These are phyloP conservation scores for Beauveria caledonica DNA, from an alignment of 2,329 filamentous ascomycete species.

Conservation along the genomic window DNA sequence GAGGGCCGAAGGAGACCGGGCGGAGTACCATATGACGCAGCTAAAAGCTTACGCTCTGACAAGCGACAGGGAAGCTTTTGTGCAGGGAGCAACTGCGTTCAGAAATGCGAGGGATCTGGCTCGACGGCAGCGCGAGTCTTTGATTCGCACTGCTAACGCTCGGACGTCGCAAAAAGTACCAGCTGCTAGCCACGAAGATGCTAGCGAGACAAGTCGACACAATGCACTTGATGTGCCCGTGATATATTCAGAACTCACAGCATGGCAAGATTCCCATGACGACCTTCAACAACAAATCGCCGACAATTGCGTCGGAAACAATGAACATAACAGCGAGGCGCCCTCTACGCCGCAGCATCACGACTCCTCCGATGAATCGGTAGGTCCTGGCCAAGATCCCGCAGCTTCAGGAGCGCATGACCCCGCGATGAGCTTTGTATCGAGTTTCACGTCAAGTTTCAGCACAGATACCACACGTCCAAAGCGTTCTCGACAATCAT, in stretches of 20 bases:
- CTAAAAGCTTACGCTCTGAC: constrained; percentile 23
- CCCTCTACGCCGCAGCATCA: background rate
- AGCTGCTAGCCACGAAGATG: no score
- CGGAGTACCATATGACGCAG: constrained; percentile 34
- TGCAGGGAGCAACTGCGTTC: constrained; percentile 27
- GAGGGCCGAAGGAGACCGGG: constrained; percentile 20
- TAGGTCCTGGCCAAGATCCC: background rate
- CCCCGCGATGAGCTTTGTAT: background rate
- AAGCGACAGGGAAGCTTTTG: constrained; percentile 21
- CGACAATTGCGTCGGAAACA: no score
- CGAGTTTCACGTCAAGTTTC: background rate
- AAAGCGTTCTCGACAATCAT: no score
- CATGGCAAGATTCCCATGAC: background rate
- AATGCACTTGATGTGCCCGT: no score
- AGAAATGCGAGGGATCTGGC: constrained; percentile 32
- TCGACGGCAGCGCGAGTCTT: constrained; percentile 25
- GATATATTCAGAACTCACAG: background rate
- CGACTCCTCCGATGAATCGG: background rate
- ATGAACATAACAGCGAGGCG: background rate
- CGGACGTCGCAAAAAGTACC: constrained; percentile 6
- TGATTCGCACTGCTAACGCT: constrained; percentile 24
- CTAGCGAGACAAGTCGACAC: no score
- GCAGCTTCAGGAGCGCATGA: background rate
- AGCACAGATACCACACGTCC: no score
- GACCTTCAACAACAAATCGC: background rate